A percentile compares a stretch with the other conserved stretches of the same genome.
Evolutionary conservation across 495 filamentous ascomycete species (phyloP).

Genomic region (Venustampulla echinocandica): DNA sequence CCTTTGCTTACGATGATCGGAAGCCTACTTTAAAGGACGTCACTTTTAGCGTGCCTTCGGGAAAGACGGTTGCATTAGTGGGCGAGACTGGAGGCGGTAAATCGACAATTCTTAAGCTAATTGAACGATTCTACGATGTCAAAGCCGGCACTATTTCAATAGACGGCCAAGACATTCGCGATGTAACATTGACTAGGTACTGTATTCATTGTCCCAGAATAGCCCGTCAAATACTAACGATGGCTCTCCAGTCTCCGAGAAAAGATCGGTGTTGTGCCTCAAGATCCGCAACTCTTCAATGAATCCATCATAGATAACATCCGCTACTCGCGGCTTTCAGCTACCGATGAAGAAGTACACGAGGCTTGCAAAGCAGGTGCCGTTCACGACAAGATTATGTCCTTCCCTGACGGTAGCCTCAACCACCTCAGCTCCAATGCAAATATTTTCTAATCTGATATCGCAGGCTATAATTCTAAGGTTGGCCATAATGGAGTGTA

Average conservation of each 20-base stretch:
- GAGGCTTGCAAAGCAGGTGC: conserved; percentile 62
- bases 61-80: conserved; percentile 66
- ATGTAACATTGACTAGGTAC: conserved; percentile 52
- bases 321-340: conserved; percentile 53
- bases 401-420: conserved; percentile 43
- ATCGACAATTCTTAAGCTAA: conserved; percentile 64
- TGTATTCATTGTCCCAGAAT: conserved; percentile 1
- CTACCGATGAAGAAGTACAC: conserved; percentile 55
- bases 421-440: conserved; percentile 13
- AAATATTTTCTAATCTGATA: background rate
- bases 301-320: conserved; percentile 68
- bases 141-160: conserved; percentile 55
- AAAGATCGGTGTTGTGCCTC: conserved; percentile 63
- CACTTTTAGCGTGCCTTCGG: conserved; percentile 49
- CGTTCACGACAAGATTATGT: conserved; percentile 60
- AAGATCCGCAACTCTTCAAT: conserved; percentile 62
- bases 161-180: conserved; percentile 64
- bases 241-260: conserved; percentile 46
- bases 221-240: conserved; percentile 13
- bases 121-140: conserved; percentile 65
- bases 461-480: conserved; percentile 35
- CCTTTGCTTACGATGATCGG: conserved; percentile 62
- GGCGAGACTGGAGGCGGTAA: conserved; percentile 71
- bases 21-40: conserved; percentile 58
- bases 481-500: conserved; percentile 34